Evolutionary conservation across 1,284 basidiomycete species (phyloP).

Genomic region (Termitomyces sp.): DNA sequence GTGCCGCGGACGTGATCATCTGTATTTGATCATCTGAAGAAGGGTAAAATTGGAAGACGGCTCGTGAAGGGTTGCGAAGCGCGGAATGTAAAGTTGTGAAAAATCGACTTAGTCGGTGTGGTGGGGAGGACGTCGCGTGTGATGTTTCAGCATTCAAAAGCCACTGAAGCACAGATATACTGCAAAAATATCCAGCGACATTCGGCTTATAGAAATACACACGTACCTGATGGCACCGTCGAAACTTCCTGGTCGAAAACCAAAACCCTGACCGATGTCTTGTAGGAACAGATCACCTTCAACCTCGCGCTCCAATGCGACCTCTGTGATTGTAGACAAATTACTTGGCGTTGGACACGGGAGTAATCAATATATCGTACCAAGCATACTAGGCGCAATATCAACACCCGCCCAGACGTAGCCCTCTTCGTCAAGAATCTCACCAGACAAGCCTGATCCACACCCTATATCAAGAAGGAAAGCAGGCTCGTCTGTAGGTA

Average conservation of each 20-base stretch:
- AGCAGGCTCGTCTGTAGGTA: constrained; percentile 73
- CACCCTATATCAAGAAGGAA: constrained; percentile 96
- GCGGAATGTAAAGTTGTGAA: constrained; percentile 95
- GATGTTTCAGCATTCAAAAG: constrained; percentile 95
- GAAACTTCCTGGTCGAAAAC: constrained; percentile 94
- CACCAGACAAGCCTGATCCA: constrained; percentile 96
- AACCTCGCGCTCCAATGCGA: constrained; percentile 88
- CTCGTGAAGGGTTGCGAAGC: constrained; percentile 88
- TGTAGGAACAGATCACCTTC: constrained; percentile 92
- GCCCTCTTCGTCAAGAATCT: constrained; percentile 93
- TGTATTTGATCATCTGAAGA: constrained; percentile 93
- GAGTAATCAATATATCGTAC: constrained; percentile 39
- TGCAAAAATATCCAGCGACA: constrained; percentile 28
- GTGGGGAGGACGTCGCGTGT: constrained; percentile 86
- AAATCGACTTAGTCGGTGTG: constrained; percentile 87
- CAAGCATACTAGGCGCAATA: constrained; percentile 95
- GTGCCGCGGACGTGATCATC: constrained; percentile 90
- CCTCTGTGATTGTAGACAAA: constrained; percentile 51
- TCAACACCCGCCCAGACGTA: constrained; percentile 95
- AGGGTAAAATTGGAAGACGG: constrained; percentile 95
- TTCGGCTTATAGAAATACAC: not conserved
- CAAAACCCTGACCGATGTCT: constrained; percentile 91
- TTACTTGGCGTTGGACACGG: not conserved
- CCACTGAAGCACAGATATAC: constrained; percentile 99
- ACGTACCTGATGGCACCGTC: constrained; percentile 93